Evolutionary conservation across 345 rosid species (phyloP).

Genomic region (Syzygium oleosum): DNA sequence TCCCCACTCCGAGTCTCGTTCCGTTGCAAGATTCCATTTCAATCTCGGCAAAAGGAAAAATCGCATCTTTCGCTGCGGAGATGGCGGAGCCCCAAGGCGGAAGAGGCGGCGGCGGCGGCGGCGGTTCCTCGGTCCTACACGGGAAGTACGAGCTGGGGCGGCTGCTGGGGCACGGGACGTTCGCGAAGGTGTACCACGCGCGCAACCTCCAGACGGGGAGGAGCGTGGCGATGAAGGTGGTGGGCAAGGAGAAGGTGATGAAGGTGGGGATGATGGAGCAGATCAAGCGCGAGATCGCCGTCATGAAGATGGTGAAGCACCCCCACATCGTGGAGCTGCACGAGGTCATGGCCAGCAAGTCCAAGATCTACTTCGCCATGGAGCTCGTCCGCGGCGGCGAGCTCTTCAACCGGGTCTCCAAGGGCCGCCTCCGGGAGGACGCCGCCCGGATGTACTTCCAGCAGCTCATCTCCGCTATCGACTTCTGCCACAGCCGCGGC

Average conservation of each 20-base stretch:
- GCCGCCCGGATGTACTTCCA: slow-evolving; percentile 68
- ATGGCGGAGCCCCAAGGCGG: slow-evolving; percentile 10
- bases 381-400: slow-evolving; percentile 93
- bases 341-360: slow-evolving; percentile 94
- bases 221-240: slow-evolving; percentile 81
- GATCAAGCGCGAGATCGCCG: slow-evolving; percentile 81
- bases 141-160: slow-evolving; percentile 91
- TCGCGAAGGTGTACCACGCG: slow-evolving; percentile 83
- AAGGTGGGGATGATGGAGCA: slow-evolving; percentile 88
- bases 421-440: slow-evolving; percentile 70
- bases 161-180: slow-evolving; percentile 74
- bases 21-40: not conserved
- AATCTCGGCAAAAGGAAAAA: not conserved
- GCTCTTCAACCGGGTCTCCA: slow-evolving; percentile 53
- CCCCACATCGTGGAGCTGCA: slow-evolving; percentile 75
- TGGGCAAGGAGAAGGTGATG: slow-evolving; percentile 80
- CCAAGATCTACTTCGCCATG: slow-evolving; percentile 92
- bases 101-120: slow-evolving; percentile 7
- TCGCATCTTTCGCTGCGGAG: not conserved
- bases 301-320: slow-evolving; percentile 93
- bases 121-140: slow-evolving; percentile 35
- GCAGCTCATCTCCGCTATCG: slow-evolving; percentile 74
- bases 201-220: slow-evolving; percentile 47
- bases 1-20: not conserved
- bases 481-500: slow-evolving; percentile 91